phyloP scores from a whole-genome alignment of 306 rosid genomes.

The Quercus glauca region DNA sequence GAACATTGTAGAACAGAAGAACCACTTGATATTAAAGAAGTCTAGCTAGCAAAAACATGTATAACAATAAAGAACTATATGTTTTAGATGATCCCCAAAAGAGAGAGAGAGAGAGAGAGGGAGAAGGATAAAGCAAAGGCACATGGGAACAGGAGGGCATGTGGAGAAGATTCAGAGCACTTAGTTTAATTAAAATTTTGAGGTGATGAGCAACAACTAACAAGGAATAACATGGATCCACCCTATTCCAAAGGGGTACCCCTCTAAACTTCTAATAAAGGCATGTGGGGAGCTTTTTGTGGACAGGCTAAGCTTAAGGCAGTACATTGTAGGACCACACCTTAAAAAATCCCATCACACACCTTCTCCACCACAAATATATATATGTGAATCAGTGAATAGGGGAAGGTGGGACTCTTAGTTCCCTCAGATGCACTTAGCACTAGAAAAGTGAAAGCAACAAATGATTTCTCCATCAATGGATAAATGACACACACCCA shows the following conservation, averaged over 20 bases:
- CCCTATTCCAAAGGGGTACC: constrained; percentile 39
- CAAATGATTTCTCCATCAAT: constrained; percentile 47
- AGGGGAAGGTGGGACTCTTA: constrained; percentile 14
- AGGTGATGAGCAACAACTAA: constrained; percentile 20
- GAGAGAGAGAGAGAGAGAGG: constrained; percentile 3
- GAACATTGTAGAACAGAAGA: constrained; percentile 30
- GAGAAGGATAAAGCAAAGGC: constrained; percentile 38
- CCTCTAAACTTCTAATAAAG: constrained; percentile 40
- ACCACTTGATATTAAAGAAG: constrained; percentile 21
- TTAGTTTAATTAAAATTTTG: constrained; percentile 17
- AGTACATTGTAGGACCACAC: constrained; percentile 36
- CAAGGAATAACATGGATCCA: constrained; percentile 66
- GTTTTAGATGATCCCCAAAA: constrained; percentile 27
- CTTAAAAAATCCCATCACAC: constrained; percentile 11
- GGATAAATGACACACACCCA: constrained; percentile 45
- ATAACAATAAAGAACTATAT: neutral
- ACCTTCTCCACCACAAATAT: constrained; percentile 14
- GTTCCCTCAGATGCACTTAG: constrained; percentile 35
- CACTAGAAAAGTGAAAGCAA: constrained; percentile 52
- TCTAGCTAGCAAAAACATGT: neutral
- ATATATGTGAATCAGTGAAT: neutral
- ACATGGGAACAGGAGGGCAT: constrained; percentile 84
- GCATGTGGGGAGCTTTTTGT: constrained; percentile 42
- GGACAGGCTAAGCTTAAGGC: constrained; percentile 16
- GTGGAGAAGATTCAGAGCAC: constrained; percentile 78